A percentile compares a stretch with the other conserved stretches of the same genome.
Conservation (phyloP, 352 stramenopile genomes). For the Heterotrichella gracilis region DNA sequence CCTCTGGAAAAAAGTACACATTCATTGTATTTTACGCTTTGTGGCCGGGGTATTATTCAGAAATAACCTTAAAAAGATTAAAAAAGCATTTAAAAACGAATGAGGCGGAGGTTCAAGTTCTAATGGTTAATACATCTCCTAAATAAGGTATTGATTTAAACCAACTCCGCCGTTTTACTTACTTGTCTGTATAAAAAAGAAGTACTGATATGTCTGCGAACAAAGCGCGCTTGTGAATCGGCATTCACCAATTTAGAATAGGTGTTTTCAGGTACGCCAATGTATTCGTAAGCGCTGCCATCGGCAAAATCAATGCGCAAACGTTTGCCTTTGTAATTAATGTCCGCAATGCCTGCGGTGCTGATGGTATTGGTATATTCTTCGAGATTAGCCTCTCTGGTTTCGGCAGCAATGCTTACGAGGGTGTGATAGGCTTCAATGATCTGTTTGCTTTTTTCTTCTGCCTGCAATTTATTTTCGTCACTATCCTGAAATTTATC, state of each 20-base stretch:
- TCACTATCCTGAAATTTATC: slow-evolving; percentile 1
- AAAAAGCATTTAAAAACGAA: too few relatives aligned
- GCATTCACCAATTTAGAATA: not conserved
- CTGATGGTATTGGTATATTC: not conserved
- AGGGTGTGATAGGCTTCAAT: not conserved
- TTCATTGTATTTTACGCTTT: too few relatives aligned
- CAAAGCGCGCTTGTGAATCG: not conserved
- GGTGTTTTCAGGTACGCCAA: not conserved
- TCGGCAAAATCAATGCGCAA: not conserved
- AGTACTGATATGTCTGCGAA: not conserved
- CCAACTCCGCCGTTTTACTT: not conserved
- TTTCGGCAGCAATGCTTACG: not conserved
- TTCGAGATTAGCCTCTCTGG: not conserved
- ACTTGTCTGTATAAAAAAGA: not conserved
- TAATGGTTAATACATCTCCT: too few relatives aligned
- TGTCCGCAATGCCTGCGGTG: not conserved
- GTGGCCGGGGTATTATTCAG: too few relatives aligned
- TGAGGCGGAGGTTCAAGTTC: too few relatives aligned
- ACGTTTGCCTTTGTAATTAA: not conserved
- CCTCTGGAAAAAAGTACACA: too few relatives aligned
- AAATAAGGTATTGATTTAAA: too few relatives aligned
- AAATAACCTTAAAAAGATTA: too few relatives aligned
- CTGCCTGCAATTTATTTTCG: not conserved
- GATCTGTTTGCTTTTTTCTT: slow-evolving; percentile 6
- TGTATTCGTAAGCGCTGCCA: not conserved